phyloP scores from a whole-genome alignment of 768 basidiomycete species.

The Roridomyces roridus region DNA sequence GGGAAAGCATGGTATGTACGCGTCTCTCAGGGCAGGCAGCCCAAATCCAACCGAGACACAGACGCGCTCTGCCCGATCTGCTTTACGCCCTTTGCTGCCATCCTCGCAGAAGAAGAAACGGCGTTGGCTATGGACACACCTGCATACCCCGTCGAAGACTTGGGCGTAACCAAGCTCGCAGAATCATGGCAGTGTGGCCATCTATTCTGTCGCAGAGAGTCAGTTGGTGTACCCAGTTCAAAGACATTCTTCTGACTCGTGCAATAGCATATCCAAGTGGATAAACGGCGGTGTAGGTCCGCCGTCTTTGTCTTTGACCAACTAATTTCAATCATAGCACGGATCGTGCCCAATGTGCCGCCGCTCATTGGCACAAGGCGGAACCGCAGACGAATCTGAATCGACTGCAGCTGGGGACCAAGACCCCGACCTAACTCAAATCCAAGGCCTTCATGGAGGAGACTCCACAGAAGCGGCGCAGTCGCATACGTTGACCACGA shows the following conservation, averaged over 20 bases:
- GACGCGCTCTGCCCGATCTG: constrained; percentile 82
- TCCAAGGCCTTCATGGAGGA: constrained; percentile 17
- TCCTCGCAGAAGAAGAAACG: constrained; percentile 77
- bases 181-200: constrained; percentile 65
- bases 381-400: constrained; percentile 1
- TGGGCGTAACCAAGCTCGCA: constrained; percentile 71
- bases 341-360: constrained; percentile 75
- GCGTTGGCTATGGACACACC: constrained; percentile 81
- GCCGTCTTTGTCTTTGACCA: background rate
- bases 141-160: constrained; percentile 68
- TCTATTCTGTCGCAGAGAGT: constrained; percentile 86
- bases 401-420: no score
- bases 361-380: constrained; percentile 42
- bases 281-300: constrained; percentile 58
- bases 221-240: constrained; percentile 43
- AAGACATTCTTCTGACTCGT: constrained; percentile 25
- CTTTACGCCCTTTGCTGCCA: constrained; percentile 67
- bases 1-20: constrained; percentile 50
- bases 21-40: background rate
- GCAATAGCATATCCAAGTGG: constrained; percentile 67
- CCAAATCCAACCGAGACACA: constrained; percentile 30
- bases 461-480: constrained; percentile 14
- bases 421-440: constrained; percentile 10
- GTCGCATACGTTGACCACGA: constrained; percentile 24
- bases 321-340: constrained; percentile 44